These are phyloP conservation scores for Cynara cardunculus DNA, from an alignment of 129 eudicot genomes.

Conservation along the genomic window DNA sequence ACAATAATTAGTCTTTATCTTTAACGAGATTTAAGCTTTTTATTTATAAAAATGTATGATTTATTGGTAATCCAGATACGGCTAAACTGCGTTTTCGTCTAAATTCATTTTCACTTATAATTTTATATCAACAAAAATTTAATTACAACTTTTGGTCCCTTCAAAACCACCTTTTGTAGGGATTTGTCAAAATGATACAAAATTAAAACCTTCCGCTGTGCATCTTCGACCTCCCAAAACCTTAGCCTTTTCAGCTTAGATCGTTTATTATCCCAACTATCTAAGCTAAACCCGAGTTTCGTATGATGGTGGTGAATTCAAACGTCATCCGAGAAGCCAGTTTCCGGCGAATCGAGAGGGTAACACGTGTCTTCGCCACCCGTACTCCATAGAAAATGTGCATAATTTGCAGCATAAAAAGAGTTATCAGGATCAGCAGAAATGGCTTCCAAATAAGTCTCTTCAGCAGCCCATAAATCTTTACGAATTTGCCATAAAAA, in stretches of 20 bases:
- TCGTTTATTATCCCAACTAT: conserved; percentile 14
- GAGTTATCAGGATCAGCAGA: conserved; percentile 76
- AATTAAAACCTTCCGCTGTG: conserved; percentile 1
- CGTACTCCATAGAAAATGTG: conserved; percentile 83
- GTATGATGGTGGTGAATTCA: neutral
- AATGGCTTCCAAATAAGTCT: conserved; percentile 80
- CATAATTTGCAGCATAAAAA: conserved; percentile 78
- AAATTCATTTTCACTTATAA: conserved; percentile 9
- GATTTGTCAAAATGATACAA: conserved; percentile 9
- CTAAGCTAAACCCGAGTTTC: conserved; percentile 9
- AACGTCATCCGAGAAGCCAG: conserved; percentile 12
- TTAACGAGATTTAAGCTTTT: too few species aligned
- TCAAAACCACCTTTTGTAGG: neutral
- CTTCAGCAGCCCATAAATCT: conserved; percentile 93
- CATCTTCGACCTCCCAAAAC: neutral
- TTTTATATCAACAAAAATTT: conserved; percentile 25
- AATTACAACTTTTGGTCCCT: conserved; percentile 25
- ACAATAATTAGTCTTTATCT: too few species aligned
- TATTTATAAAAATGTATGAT: neutral
- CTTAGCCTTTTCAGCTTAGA: neutral
- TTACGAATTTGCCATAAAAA: conserved; percentile 80
- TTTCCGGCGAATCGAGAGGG: conserved; percentile 58
- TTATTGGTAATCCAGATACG: neutral
- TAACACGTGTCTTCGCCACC: conserved; percentile 95
- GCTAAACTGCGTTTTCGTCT: neutral